Evolutionary conservation across 2,329 filamentous ascomycete genomes (phyloP), one percentile per base, ranked within the genome.

Genomic region (Monascus ruber): DNA sequence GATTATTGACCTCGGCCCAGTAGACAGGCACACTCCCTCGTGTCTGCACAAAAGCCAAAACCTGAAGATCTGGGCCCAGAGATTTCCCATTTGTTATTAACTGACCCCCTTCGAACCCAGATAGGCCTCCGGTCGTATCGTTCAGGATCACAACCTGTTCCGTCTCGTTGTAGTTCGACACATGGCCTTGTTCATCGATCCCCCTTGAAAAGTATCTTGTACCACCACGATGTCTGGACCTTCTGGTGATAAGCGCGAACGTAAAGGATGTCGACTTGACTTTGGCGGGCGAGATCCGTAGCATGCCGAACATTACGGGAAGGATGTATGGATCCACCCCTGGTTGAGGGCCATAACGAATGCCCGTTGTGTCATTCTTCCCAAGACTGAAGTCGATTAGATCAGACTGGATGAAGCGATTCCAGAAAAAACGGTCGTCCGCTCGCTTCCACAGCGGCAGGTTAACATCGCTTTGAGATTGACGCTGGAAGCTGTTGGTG

Each of bases 361-460:
- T 52, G 25, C 66, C 67, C 43, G 66, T 66, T 29, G 68, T 66
- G 42, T 65, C 64, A 36, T 64, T 62, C 25, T 63, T 59, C 2
- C 76, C 76, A 27, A 71, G 76, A 44, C 89, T 80, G 59, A 94
- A 94, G 59, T 94, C 79, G 54, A 96, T 94, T 42, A 98, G 66
- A 55, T 95, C 87, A 5, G 84, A 82, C 60, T 89, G 85, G 36
- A 96, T 75, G 62, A 94, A 93, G 47, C 82, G 81, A 65, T 98
- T 98, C 86, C 89, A 98, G 71, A 95, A 98, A 72, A 98, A 98
- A 47, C 91, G 85, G 59, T 96, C 88, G 62, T 98, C 91, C 47
- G 89, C 82, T 50, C 87, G 74, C 70, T 83, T 81, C 91, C 91
- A 98, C 42, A 96, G 66, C 8, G 91, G 88, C 40, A 74, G 69